These are phyloP conservation scores for Solanum arcanum DNA, from an alignment of 257 asterid genomes.

Conservation along the genomic window DNA sequence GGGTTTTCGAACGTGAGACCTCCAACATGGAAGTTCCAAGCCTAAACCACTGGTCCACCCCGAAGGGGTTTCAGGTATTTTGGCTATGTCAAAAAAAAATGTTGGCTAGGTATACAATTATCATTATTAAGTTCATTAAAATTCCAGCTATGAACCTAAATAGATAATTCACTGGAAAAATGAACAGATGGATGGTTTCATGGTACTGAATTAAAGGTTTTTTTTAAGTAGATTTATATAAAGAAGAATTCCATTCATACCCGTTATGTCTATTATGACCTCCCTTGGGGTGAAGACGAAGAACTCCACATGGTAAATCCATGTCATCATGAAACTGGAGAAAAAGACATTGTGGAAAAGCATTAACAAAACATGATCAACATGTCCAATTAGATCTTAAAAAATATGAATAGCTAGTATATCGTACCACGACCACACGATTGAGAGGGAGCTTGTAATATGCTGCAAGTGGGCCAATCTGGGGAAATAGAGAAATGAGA, in stretches of 20 bases:
- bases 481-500: constrained; percentile 8
- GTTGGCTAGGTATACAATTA: no score
- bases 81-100: no score
- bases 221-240: not conserved
- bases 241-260: constrained; percentile 20
- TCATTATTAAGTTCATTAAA: not conserved
- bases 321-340: constrained; percentile 84
- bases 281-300: constrained; percentile 73
- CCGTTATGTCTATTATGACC: constrained; percentile 86
- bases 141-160: not conserved
- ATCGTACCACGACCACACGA: constrained; percentile 71
- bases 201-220: not conserved
- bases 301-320: constrained; percentile 92
- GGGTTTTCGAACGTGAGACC: no score
- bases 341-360: not conserved
- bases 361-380: not conserved
- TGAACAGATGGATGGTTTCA: not conserved
- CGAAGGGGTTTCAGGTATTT: no score
- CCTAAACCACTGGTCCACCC: no score
- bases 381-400: not conserved
- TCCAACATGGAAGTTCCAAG: no score
- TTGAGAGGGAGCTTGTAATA: constrained; percentile 94
- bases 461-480: constrained; percentile 96
- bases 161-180: not conserved
- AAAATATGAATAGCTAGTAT: not conserved